Percentiles rank a stretch among this genome's conserved stretches.
Conservation (phyloP, 108 stramenopile genomes). For the Cyclotella kingstonii region DNA sequence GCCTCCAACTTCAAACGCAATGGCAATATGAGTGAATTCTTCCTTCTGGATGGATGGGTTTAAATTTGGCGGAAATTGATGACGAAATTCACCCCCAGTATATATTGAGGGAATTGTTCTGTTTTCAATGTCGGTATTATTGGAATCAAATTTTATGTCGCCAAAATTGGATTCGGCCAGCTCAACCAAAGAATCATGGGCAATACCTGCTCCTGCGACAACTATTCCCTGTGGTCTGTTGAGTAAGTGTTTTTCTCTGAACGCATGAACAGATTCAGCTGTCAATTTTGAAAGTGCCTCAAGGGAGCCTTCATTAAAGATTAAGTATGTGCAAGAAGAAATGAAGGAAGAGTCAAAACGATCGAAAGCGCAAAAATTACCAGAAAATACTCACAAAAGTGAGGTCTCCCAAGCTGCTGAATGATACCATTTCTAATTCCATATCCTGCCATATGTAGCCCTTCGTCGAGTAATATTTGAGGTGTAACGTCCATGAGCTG, state of each 20-base stretch:
- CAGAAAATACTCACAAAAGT: constrained; percentile 49
- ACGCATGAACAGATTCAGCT: constrained; percentile 63
- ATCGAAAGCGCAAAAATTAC: not conserved
- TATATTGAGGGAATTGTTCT: constrained; percentile 52
- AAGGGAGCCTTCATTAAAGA: constrained; percentile 24
- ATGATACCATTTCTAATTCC: constrained; percentile 43
- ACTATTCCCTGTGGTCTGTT: constrained; percentile 79
- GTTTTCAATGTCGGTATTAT: constrained; percentile 5
- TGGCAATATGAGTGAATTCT: constrained; percentile 81
- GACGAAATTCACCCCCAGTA: constrained; percentile 65
- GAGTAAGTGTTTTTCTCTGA: constrained; percentile 57
- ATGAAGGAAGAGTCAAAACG: no score
- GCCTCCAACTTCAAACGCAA: constrained; percentile 94
- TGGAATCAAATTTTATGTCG: constrained; percentile 30
- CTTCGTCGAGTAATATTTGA: constrained; percentile 81
- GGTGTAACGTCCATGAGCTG: constrained; percentile 79
- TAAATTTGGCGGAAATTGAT: constrained; percentile 35
- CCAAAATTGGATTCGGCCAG: constrained; percentile 83
- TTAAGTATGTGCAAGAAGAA: no score
- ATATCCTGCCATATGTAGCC: constrained; percentile 87
- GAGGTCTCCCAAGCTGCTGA: constrained; percentile 85
- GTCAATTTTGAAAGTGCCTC: constrained; percentile 62
- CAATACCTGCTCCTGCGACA: constrained; percentile 92
- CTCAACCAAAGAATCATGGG: constrained; percentile 87
- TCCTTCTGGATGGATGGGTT: constrained; percentile 51